Conservation (phyloP, 495 filamentous ascomycete genomes). For the Cenococcum geophilum region DNA sequence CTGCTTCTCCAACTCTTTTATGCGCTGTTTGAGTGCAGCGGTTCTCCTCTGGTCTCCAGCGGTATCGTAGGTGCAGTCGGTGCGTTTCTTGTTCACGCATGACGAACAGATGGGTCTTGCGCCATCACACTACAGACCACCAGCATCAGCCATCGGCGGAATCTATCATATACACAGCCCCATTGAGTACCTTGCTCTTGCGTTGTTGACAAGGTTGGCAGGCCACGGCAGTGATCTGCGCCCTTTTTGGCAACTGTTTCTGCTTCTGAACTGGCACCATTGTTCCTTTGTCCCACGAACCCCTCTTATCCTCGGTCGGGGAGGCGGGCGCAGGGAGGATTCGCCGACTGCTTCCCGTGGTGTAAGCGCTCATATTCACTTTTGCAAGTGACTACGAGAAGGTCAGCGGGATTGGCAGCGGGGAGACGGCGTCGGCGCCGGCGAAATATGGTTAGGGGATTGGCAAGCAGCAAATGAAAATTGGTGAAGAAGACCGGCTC, state of each 20-base stretch:
- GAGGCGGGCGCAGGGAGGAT: slow-evolving; percentile 1
- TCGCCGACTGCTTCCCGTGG: not conserved
- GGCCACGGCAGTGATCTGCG: slow-evolving; percentile 7
- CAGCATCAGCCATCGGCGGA: not conserved
- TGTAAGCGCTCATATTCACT: not conserved
- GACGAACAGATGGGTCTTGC: slow-evolving; percentile 9
- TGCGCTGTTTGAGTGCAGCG: slow-evolving; percentile 9
- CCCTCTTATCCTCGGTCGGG: not conserved
- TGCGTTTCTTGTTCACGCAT: slow-evolving; percentile 4
- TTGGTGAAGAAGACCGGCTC: too few species aligned
- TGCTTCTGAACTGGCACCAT: not conserved
- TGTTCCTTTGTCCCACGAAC: not conserved
- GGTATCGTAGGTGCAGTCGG: slow-evolving; percentile 13
- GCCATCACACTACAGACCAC: slow-evolving; percentile 15
- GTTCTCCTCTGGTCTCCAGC: slow-evolving; percentile 15
- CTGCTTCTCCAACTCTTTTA: slow-evolving; percentile 8
- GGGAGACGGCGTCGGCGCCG: too few species aligned
- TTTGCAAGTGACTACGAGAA: not conserved
- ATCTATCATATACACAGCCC: not conserved
- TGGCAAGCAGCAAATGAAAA: too few species aligned
- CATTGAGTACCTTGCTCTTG: slow-evolving; percentile 2
- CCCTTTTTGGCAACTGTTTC: not conserved
- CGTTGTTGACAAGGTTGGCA: slow-evolving; percentile 9
- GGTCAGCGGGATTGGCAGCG: too few species aligned
- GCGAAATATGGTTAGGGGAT: too few species aligned